A percentile compares a stretch with the other conserved stretches of the same genome.
Evolutionary conservation across 176 grass and related monocot species (phyloP).

Genomic region (Oryza meridionalis): DNA sequence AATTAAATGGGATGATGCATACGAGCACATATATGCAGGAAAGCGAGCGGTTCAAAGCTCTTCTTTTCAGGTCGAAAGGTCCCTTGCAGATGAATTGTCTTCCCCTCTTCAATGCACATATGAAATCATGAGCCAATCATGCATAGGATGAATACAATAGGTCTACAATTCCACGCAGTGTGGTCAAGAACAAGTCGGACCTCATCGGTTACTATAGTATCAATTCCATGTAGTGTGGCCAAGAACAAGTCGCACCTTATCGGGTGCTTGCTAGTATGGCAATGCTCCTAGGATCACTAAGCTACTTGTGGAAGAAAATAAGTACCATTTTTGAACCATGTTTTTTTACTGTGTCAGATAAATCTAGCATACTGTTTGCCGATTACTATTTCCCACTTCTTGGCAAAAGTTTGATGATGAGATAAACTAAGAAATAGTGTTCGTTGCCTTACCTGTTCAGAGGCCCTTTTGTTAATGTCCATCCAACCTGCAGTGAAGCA

Average conservation of each 20-base stretch:
- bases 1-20: neutral
- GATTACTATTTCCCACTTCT: neutral
- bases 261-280: too few relatives aligned
- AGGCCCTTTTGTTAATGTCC: neutral
- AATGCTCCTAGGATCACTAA: neutral
- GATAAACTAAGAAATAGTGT: neutral
- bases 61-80: slow-evolving; percentile 23
- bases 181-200: neutral
- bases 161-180: neutral
- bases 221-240: neutral
- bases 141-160: neutral
- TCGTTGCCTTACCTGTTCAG: neutral
- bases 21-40: neutral
- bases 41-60: neutral
- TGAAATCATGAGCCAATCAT: neutral
- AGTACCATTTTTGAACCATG: neutral
- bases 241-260: neutral
- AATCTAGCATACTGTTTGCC: neutral
- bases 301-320: neutral
- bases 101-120: neutral
- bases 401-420: neutral
- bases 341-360: neutral
- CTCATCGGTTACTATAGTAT: neutral
- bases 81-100: slow-evolving; percentile 18
- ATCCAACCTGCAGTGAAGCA: neutral